Base-by-base conservation (phyloP, 306 rosid genomes). In the Pachyrhizus erosus region DNA sequence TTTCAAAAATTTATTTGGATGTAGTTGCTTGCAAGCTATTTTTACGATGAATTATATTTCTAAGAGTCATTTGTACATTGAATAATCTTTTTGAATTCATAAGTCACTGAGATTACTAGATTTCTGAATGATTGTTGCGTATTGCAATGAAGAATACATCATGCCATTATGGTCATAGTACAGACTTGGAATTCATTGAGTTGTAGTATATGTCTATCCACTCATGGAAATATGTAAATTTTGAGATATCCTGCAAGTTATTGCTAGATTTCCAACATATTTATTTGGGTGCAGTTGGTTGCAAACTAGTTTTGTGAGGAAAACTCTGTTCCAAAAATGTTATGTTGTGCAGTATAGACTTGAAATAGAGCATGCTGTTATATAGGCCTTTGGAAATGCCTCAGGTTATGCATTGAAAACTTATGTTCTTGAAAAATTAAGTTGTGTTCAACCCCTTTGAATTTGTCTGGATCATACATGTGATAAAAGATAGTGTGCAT, bases 121-220 rank as follows among this genome's bases (percentile, higher is more conserved):
- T 17, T 52, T 52, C 20, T 0, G 3, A 52, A 52, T 52, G 58
- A 52, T 37, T 34, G 23, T 74, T 55, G 7, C 54, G 17, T 7
- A 57, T 75, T 20, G 69, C 54, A 37, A 57, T 37, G 79, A 55
- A 61, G 24, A 49, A 55, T 31, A 3, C 23, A 23, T 75, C 76
- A 55, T n/a, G n/a, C n/a, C n/a, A n/a, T n/a, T n/a, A n/a, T 13
- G 14, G 23, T 73, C 39, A 73, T 52, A 17, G 21, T 61, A 40
- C 18, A 26, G 61, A 61, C 42, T 27, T 40, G 18, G 43, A 60
- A 61, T 17, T 42, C 27, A 9, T 2, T 10, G 5, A 39, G 12
- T 23, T 57, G 40, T 27, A 7, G 18, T 26, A 10, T 17, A 62
- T 40, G 15, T 54, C n/a, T 49, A 49, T 33, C 13, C 61, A 54